Conservation (phyloP, 257 asterid species). For the Lithospermum erythrorhizon region DNA sequence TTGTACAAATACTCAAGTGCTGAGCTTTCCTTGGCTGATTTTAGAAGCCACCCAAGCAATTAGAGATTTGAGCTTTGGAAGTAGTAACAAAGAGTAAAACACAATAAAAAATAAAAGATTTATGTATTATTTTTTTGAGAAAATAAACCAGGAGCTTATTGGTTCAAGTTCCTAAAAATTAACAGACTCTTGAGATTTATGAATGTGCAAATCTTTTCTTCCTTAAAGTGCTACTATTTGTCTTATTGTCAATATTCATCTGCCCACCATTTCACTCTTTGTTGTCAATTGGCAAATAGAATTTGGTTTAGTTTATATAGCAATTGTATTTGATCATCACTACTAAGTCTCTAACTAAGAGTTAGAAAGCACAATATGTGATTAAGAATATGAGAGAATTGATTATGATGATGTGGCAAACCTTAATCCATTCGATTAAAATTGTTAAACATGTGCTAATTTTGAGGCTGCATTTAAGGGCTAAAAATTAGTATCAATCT, state of each 20-base stretch:
- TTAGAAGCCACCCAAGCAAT: constrained; percentile 27
- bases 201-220: constrained; percentile 1
- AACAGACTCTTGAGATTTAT: constrained; percentile 5
- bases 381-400: too few relatives aligned
- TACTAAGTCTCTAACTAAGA: neutral
- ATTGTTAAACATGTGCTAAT: neutral
- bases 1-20: neutral
- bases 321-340: constrained; percentile 7
- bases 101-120: constrained; percentile 3
- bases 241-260: neutral
- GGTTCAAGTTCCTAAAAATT: constrained; percentile 39
- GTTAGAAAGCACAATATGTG: constrained; percentile 8
- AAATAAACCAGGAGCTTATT: constrained; percentile 26
- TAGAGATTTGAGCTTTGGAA: constrained; percentile 43
- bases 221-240: neutral
- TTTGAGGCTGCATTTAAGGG: neutral
- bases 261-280: neutral
- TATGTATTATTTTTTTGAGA: constrained; percentile 16
- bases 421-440: neutral
- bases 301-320: constrained; percentile 6
- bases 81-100: constrained; percentile 5
- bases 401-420: neutral
- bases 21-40: constrained; percentile 45
- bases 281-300: constrained; percentile 21
- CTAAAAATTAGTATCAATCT: neutral